A percentile compares a stretch with the other conserved stretches of the same genome.
phyloP scores from a whole-genome alignment of 1,284 basidiomycete genomes.

The Sanguinoderma infundibulare region DNA sequence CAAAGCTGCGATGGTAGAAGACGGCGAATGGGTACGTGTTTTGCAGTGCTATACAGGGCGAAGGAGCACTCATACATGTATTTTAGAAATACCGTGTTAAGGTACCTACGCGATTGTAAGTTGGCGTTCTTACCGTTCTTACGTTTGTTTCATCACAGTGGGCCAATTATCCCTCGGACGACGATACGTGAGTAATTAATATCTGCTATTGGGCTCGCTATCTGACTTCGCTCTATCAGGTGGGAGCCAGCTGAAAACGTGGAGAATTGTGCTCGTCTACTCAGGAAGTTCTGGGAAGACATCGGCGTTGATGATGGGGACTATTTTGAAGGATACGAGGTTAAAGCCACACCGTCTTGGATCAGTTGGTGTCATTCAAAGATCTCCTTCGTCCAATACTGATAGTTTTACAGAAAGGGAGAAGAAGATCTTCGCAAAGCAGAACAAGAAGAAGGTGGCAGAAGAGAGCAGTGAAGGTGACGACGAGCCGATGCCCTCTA shows the following conservation, averaged over 20 bases:
- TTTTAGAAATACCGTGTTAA: slow-evolving; percentile 64
- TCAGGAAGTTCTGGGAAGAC: slow-evolving; percentile 65
- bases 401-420: slow-evolving; percentile 38
- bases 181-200: slow-evolving; percentile 45
- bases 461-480: slow-evolving; percentile 26
- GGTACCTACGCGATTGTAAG: slow-evolving; percentile 35
- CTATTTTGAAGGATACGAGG: slow-evolving; percentile 48
- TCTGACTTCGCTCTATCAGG: slow-evolving; percentile 41
- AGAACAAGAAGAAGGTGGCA: background rate
- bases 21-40: slow-evolving; percentile 47
- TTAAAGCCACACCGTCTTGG: slow-evolving; percentile 41
- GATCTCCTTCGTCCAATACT: background rate
- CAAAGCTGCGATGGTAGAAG: slow-evolving; percentile 49
- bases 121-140: slow-evolving; percentile 1
- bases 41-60: background rate
- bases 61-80: background rate
- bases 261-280: slow-evolving; percentile 53
- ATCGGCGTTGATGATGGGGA: slow-evolving; percentile 61
- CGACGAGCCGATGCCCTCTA: slow-evolving; percentile 23
- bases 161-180: slow-evolving; percentile 52
- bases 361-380: slow-evolving; percentile 26
- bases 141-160: slow-evolving; percentile 42
- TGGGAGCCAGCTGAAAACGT: slow-evolving; percentile 71
- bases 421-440: slow-evolving; percentile 46
- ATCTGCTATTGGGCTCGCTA: background rate